Evolutionary conservation across 345 rosid species (phyloP).

Genomic region (Arabis alpina): DNA sequence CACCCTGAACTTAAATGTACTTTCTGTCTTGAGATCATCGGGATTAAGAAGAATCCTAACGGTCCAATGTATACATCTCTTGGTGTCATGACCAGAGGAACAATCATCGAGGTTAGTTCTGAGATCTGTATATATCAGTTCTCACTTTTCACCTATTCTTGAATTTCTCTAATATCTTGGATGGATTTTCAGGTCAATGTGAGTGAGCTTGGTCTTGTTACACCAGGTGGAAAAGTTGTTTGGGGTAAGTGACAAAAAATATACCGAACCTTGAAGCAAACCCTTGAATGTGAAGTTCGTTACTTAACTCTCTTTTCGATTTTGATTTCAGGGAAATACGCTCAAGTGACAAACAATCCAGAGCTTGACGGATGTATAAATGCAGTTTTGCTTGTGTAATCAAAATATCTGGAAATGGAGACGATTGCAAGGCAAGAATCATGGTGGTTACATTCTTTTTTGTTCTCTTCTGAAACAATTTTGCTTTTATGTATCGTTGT

Average conservation of each 20-base stretch:
- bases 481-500: background rate
- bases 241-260: conserved; percentile 64
- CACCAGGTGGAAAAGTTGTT: conserved; percentile 90
- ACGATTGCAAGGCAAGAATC: conserved; percentile 8
- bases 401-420: conserved; percentile 18
- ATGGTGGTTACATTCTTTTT: conserved; percentile 1
- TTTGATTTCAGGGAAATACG: conserved; percentile 79
- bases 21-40: conserved; percentile 84
- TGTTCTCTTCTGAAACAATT: conserved; percentile 9
- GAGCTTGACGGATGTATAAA: conserved; percentile 92
- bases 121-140: background rate
- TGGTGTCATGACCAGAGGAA: conserved; percentile 92
- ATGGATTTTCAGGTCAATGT: conserved; percentile 74
- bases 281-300: background rate
- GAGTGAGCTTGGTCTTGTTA: conserved; percentile 91
- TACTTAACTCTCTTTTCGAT: background rate
- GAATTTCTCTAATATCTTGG: background rate
- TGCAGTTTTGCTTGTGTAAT: conserved; percentile 80
- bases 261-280: background rate
- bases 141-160: background rate
- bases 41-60: conserved; percentile 88
- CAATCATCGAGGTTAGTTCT: conserved; percentile 73
- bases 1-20: conserved; percentile 93
- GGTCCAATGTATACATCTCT: conserved; percentile 94
- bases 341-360: conserved; percentile 95